phyloP scores from a whole-genome alignment of 345 rosid genomes.

The Eucalyptus marginata region DNA sequence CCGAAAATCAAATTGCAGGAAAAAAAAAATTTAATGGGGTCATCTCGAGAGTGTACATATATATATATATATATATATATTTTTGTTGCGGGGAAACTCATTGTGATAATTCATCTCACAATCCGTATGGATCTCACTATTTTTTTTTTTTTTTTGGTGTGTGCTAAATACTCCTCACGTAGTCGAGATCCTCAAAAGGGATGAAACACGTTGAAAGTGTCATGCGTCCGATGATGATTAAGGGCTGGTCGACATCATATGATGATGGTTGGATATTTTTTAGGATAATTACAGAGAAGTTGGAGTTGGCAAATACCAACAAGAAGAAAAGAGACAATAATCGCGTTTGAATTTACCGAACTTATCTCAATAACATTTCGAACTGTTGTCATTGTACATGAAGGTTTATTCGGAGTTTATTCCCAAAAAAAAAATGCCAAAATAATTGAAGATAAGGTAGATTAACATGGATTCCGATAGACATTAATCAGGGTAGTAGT shows the following conservation, averaged over 20 bases:
- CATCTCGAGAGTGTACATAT: background rate
- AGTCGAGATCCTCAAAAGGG: background rate
- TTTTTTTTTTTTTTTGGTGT: too few relatives aligned
- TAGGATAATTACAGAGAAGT: background rate
- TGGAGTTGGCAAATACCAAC: background rate
- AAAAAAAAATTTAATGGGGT: background rate
- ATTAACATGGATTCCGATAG: rapidly evolving
- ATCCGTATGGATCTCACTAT: background rate
- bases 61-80: background rate
- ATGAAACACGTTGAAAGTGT: background rate
- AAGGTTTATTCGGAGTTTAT: background rate
- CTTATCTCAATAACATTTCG: rapidly evolving
- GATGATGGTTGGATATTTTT: background rate
- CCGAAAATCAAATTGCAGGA: background rate
- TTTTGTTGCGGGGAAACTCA: background rate
- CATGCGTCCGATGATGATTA: background rate
- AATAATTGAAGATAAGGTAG: background rate
- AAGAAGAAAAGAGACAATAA: background rate
- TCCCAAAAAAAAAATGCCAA: background rate
- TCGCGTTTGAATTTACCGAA: background rate
- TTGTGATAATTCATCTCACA: background rate
- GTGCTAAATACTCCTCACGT: background rate
- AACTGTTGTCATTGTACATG: rapidly evolving
- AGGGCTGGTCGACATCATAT: background rate
- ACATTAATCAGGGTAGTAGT: background rate